These are phyloP conservation scores for Trametes sp. DNA, from an alignment of 1,284 basidiomycete species.

Conservation along the genomic window DNA sequence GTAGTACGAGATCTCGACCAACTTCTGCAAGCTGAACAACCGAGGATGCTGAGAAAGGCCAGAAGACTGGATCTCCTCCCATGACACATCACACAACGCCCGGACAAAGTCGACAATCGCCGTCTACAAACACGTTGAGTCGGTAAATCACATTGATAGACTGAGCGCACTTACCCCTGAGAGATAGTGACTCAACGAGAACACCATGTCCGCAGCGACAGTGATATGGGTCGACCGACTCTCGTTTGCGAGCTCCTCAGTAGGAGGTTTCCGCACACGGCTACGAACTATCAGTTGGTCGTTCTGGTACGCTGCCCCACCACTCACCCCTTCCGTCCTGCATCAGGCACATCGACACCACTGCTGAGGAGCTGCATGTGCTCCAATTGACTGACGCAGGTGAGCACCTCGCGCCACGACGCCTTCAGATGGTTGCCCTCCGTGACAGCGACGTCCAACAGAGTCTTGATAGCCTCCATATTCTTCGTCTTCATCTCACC, in stretches of 20 bases:
- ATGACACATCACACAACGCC: constrained; percentile 96
- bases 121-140: constrained; percentile 57
- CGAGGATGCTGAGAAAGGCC: constrained; percentile 93
- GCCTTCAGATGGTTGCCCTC: constrained; percentile 95
- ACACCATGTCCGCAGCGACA: constrained; percentile 99
- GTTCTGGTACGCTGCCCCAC: background rate
- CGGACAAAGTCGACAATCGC: constrained; percentile 99
- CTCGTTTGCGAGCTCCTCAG: constrained; percentile 96
- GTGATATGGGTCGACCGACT: constrained; percentile 98
- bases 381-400: constrained; percentile 96
- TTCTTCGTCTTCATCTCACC: constrained; percentile 99
- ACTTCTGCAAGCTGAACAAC: constrained; percentile 97
- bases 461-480: constrained; percentile 95
- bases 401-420: constrained; percentile 95
- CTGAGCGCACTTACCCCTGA: constrained; percentile 76
- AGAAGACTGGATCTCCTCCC: constrained; percentile 99
- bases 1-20: constrained; percentile 99
- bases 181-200: constrained; percentile 93
- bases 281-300: constrained; percentile 35
- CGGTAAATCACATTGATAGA: constrained; percentile 21
- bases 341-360: constrained; percentile 86
- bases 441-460: constrained; percentile 91
- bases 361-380: constrained; percentile 96
- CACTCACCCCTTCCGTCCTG: constrained; percentile 75
- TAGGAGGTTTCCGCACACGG: constrained; percentile 74